phyloP scores from a whole-genome alignment of 176 grass and related monocot genomes.

The Miscanthus lutarioriparius region DNA sequence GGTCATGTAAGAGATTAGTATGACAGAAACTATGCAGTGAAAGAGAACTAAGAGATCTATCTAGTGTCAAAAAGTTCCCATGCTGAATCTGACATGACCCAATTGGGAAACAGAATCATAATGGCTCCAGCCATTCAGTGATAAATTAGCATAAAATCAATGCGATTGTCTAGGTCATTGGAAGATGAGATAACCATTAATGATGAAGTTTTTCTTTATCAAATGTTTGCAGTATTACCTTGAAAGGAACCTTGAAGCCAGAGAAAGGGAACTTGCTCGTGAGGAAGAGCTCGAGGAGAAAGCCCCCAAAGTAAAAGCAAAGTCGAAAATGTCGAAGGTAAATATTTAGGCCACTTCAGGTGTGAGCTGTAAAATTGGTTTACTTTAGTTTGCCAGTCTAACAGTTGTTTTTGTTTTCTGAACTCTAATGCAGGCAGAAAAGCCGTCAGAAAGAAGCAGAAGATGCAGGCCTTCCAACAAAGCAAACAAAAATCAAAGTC shows the following conservation, averaged over 20 bases:
- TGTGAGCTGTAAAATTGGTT: neutral
- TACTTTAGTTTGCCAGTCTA: conserved; percentile 7
- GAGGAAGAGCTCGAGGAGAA: conserved; percentile 90
- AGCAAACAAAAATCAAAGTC: conserved; percentile 79
- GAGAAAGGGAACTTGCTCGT: conserved; percentile 79
- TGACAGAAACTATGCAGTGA: neutral
- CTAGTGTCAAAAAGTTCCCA: neutral
- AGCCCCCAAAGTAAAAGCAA: conserved; percentile 87
- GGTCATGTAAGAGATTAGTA: neutral
- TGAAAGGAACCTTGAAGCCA: conserved; percentile 94
- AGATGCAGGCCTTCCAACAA: conserved; percentile 88
- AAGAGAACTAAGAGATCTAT: neutral
- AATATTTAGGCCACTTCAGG: neutral
- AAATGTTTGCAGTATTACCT: conserved; percentile 84
- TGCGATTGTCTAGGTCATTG: neutral
- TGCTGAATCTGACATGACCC: neutral
- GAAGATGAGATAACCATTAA: neutral
- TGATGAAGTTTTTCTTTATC: conserved; percentile 6
- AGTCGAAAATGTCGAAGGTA: conserved; percentile 99
- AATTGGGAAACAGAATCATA: neutral
- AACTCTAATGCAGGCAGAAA: conserved; percentile 70
- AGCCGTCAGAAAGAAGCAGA: conserved; percentile 88
- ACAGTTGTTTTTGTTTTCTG: neutral
- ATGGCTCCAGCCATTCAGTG: neutral
- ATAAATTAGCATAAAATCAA: neutral